These are phyloP conservation scores for Mortierella alpina DNA, from an alignment of 192 early-diverging fungal species.

Conservation along the genomic window DNA sequence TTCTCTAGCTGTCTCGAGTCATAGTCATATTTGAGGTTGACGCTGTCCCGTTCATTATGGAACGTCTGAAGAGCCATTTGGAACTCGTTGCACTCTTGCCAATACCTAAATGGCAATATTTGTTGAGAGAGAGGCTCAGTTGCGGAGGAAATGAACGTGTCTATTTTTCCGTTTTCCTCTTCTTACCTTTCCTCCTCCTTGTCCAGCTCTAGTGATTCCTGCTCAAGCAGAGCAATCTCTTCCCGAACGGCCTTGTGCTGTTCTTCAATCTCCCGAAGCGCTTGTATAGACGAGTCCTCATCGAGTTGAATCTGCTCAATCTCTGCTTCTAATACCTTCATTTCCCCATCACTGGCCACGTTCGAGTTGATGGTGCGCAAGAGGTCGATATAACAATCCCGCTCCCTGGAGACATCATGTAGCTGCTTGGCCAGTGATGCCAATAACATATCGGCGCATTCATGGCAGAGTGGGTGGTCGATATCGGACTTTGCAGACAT, in stretches of 20 bases:
- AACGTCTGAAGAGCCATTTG: constrained; percentile 69
- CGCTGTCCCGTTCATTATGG: constrained; percentile 81
- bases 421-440: constrained; percentile 77
- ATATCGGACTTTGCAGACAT: constrained; percentile 80
- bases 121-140: neutral
- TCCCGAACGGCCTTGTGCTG: constrained; percentile 57
- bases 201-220: constrained; percentile 63
- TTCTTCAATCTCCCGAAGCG: constrained; percentile 61
- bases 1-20: constrained; percentile 81
- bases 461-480: constrained; percentile 89
- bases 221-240: constrained; percentile 62
- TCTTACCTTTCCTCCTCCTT: constrained; percentile 69
- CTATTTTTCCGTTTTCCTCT: neutral
- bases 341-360: constrained; percentile 58
- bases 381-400: constrained; percentile 81
- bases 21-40: constrained; percentile 83
- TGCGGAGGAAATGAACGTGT: neutral
- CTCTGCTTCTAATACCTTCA: constrained; percentile 64
- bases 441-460: constrained; percentile 86
- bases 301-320: constrained; percentile 57
- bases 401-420: constrained; percentile 74
- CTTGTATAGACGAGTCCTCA: constrained; percentile 56
- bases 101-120: constrained; percentile 49
- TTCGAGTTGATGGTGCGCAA: constrained; percentile 68
- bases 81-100: constrained; percentile 83